Base-by-base conservation (phyloP, 2,329 filamentous ascomycete species). In the Ramularia endophylla region DNA sequence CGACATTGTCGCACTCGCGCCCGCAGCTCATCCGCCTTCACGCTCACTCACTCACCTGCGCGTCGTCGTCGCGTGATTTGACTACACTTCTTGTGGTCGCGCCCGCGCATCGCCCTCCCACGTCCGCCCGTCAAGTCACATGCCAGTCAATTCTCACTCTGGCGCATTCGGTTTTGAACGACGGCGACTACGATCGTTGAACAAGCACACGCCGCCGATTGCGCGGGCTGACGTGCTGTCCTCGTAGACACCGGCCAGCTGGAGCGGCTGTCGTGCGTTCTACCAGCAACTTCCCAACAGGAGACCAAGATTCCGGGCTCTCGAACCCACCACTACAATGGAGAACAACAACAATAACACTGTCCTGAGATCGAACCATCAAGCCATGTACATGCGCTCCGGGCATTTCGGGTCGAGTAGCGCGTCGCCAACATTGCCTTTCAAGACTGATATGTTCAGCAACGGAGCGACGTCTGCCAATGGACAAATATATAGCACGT, bases 401-500 rank as follows among this genome's bases (percentile, higher is more conserved):
- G 22, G 22, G 6, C 33, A 43, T 2, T 54, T 48, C 40, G 41
- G 44, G 22, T 33, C 44, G 27, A 45, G 20, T 35, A 40, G 41
- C 36, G 41, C 41, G 5, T 54, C 54, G 28, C 51, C 51, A 11
- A 49, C 53, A 12, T 48, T 42, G 8, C 42, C 51, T 27, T 50
- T 48, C 35, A 45, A 47, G 41, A 43, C 62, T 40, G 65, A 69
- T 56, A 60, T 64, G 36, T 69, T 68, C 48, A 52, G 60, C 25
- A 51, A 61, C 31, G 30, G 27, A 28, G 34, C 50, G 8, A 40
- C 43, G 18, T 41, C 42, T 13, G 39, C 40, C 13, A 28, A 51
- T 13, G 61, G 61, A 35, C 63, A 67, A 51, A 47, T 61, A 27
- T 70, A 65, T 52, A 59, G 54, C 47, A 54, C 67, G 41, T 63